Conservation (phyloP, 2,329 filamentous ascomycete species). For the Chaetothyriales sp. region DNA sequence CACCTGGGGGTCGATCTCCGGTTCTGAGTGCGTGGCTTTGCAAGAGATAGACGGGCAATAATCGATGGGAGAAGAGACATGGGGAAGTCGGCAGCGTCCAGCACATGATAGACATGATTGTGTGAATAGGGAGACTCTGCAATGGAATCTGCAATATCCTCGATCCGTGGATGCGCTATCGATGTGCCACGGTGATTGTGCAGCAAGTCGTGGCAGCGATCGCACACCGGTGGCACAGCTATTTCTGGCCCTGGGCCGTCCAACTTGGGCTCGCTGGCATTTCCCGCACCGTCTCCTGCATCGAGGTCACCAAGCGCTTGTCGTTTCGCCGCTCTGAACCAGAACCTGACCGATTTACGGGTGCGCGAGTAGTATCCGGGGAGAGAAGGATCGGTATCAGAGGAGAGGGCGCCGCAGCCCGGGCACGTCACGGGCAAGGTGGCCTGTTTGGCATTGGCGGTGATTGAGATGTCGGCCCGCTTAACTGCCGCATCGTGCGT, state of each 20-base stretch:
- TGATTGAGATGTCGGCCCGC: not conserved
- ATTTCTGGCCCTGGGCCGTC: not conserved
- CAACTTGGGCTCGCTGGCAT: not conserved
- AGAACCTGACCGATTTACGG: conserved; percentile 33
- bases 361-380: conserved; percentile 43
- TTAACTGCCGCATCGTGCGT: not conserved
- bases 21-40: conserved; percentile 64
- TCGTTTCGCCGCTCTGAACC: conserved; percentile 6
- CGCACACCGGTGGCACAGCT: conserved; percentile 48
- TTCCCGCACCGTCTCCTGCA: not conserved
- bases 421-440: conserved; percentile 40
- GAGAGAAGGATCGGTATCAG: conserved; percentile 38
- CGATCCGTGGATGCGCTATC: conserved; percentile 66
- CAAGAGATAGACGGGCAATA: conserved; percentile 51
- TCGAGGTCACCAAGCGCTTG: conserved; percentile 1
- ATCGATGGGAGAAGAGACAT: conserved; percentile 78
- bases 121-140: conserved; percentile 74
- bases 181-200: conserved; percentile 58
- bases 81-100: conserved; percentile 93
- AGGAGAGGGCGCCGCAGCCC: conserved; percentile 47
- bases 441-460: not conserved
- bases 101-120: conserved; percentile 88
- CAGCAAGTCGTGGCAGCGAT: conserved; percentile 68
- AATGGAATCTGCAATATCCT: conserved; percentile 69
- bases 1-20: conserved; percentile 42